Percentiles rank a stretch among this genome's conserved stretches.
Conservation (phyloP, 305 asterid genomes). For the Fraxinus dipetala region DNA sequence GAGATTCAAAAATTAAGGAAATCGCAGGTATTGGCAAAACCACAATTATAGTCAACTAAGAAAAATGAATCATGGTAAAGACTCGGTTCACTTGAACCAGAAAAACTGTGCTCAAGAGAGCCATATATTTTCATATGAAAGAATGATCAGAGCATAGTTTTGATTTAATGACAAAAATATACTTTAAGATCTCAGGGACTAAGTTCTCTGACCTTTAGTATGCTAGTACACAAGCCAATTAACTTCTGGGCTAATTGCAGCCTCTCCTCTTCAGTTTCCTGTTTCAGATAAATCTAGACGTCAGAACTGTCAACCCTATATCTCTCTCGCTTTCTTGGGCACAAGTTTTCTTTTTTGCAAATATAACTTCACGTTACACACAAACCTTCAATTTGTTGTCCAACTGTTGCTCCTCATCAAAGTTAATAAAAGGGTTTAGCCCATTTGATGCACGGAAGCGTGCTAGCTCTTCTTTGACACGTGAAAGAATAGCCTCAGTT, state of each 20-base stretch:
- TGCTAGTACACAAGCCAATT: constrained; percentile 70
- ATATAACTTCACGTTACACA: constrained; percentile 2
- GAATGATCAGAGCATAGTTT: background rate
- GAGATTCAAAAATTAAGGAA: background rate
- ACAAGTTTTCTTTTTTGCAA: background rate
- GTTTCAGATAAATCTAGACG: constrained; percentile 24
- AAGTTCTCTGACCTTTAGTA: constrained; percentile 57
- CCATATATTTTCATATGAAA: background rate
- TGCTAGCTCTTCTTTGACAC: constrained; percentile 80
- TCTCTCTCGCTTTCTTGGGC: background rate
- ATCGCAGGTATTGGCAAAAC: background rate
- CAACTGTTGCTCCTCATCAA: constrained; percentile 68
- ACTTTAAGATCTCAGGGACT: background rate
- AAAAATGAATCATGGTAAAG: background rate
- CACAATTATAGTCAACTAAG: background rate
- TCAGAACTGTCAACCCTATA: background rate
- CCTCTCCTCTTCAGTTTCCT: constrained; percentile 90
- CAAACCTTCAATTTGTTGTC: constrained; percentile 71
- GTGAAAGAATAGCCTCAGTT: constrained; percentile 62
- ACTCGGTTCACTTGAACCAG: background rate
- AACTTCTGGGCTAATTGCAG: constrained; percentile 86
- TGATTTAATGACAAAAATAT: background rate
- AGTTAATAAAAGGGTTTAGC: constrained; percentile 56
- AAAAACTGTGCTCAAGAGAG: background rate
- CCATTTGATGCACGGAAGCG: constrained; percentile 78